These are phyloP conservation scores for Terfezia claveryi DNA, from an alignment of 495 filamentous ascomycete genomes.

Conservation along the genomic window DNA sequence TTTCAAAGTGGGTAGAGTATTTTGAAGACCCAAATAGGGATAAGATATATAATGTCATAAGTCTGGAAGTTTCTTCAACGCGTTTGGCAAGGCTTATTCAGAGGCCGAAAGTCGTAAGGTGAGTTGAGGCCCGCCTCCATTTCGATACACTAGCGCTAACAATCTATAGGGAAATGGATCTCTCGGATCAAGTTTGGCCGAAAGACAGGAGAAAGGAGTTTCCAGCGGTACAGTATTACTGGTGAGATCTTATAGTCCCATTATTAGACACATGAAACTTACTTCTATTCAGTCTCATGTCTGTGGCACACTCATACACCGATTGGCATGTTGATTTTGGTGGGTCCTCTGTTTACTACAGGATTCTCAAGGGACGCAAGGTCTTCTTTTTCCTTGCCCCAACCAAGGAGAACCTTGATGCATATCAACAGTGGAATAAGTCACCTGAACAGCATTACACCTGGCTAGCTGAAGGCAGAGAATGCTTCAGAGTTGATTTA, in stretches of 20 bases:
- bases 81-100: constrained; percentile 41
- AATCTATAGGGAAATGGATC: constrained; percentile 23
- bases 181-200: constrained; percentile 54
- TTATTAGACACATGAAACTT: background rate
- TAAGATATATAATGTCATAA: constrained; percentile 53
- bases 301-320: constrained; percentile 56
- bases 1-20: constrained; percentile 53
- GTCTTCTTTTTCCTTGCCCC: constrained; percentile 62
- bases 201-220: constrained; percentile 33
- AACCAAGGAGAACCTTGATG: constrained; percentile 51
- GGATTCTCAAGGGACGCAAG: constrained; percentile 54
- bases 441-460: constrained; percentile 50
- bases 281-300: constrained; percentile 37
- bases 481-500: constrained; percentile 10
- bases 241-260: background rate
- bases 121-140: constrained; percentile 11
- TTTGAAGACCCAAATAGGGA: constrained; percentile 45
- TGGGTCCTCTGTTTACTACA: constrained; percentile 58
- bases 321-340: constrained; percentile 70
- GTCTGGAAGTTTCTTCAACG: constrained; percentile 50
- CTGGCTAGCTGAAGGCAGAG: constrained; percentile 32
- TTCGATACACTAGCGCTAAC: constrained; percentile 14
- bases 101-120: constrained; percentile 46
- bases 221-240: constrained; percentile 21
- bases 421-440: constrained; percentile 58